Percentiles rank a stretch among this genome's conserved stretches.
phyloP scores from a whole-genome alignment of 176 grass and related monocot genomes.

The Rhynchospora breviuscula region DNA sequence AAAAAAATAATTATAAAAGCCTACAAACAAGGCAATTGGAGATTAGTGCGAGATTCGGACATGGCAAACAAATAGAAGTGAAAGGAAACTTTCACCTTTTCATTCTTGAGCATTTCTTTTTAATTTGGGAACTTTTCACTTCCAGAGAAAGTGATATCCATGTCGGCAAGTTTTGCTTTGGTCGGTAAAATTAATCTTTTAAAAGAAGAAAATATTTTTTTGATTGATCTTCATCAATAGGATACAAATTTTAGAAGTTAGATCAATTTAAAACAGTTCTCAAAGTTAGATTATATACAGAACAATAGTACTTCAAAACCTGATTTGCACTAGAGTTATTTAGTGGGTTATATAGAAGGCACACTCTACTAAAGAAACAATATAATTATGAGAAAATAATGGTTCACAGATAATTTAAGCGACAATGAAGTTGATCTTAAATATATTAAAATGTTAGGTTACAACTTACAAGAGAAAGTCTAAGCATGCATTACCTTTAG shows the following conservation, averaged over 20 bases:
- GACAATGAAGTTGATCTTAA: conserved; percentile 32
- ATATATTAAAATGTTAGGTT: conserved; percentile 22
- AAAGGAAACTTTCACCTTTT: conserved; percentile 17
- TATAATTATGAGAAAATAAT: conserved; percentile 1
- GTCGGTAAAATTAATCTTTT: not conserved
- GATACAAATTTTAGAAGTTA: not conserved
- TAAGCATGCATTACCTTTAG: conserved; percentile 45
- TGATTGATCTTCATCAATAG: not conserved
- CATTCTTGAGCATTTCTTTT: not conserved
- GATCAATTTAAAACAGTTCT: not conserved
- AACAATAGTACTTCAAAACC: not conserved
- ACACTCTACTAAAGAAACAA: not conserved
- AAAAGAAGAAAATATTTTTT: not conserved
- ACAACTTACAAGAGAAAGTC: conserved; percentile 22
- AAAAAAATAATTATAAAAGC: not conserved
- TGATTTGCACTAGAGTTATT: not conserved
- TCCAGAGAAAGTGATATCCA: conserved; percentile 4
- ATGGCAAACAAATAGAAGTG: conserved; percentile 22
- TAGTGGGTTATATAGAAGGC: not conserved
- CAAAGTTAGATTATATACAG: not conserved
- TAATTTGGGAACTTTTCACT: not conserved
- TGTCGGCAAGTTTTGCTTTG: not conserved
- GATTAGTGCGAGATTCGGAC: conserved; percentile 11
- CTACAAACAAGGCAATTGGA: conserved; percentile 9
- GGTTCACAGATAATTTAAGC: not conserved